Evolutionary conservation across 495 filamentous ascomycete species (phyloP).

Genomic region (Xylaria sp.): DNA sequence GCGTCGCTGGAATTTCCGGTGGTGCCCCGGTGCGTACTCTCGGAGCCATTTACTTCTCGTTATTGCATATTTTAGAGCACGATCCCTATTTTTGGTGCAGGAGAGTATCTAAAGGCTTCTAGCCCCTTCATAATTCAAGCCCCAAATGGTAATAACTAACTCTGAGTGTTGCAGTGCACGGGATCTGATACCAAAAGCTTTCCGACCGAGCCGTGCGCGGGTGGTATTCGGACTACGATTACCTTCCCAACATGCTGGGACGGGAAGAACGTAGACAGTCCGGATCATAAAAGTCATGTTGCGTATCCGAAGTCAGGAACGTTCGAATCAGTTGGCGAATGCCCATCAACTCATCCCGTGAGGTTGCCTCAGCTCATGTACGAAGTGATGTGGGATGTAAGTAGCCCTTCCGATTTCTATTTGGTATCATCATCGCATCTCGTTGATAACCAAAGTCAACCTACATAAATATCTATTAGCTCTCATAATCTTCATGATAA

Average conservation of each 20-base stretch:
- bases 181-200: slow-evolving; percentile 37
- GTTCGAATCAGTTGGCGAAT: slow-evolving; percentile 39
- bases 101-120: too few species aligned
- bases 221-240: slow-evolving; percentile 48
- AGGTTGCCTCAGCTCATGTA: slow-evolving; percentile 50
- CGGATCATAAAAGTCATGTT: slow-evolving; percentile 49
- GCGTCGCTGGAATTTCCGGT: slow-evolving; percentile 30
- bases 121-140: too few species aligned
- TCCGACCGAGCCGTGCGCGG: slow-evolving; percentile 28
- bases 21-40: too few species aligned
- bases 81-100: too few species aligned
- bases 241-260: slow-evolving; percentile 54
- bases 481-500: background rate
- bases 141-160: too few species aligned
- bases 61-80: too few species aligned
- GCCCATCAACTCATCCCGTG: slow-evolving; percentile 46
- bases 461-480: background rate
- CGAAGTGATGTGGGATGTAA: slow-evolving; percentile 53
- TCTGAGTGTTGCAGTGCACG: too few species aligned
- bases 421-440: slow-evolving; percentile 8
- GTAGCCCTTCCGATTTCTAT: background rate
- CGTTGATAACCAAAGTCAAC: slow-evolving; percentile 8
- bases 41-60: too few species aligned
- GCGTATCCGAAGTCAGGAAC: slow-evolving; percentile 43
- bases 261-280: slow-evolving; percentile 47